phyloP scores from a whole-genome alignment of 257 asterid genomes.

The Ilex asprella region DNA sequence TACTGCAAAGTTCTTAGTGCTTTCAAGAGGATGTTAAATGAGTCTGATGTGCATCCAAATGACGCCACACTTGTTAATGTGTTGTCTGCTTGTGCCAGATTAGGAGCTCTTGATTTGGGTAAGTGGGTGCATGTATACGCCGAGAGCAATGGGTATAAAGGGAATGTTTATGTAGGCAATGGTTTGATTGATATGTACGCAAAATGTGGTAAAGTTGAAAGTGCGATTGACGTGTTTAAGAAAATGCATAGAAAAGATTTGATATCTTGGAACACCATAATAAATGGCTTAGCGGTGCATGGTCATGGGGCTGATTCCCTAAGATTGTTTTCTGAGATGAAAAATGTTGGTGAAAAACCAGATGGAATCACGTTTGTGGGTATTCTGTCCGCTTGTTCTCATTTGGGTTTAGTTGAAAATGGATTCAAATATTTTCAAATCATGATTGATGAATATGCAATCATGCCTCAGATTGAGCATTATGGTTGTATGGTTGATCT shows the following conservation, averaged over 20 bases:
- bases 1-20: conserved; percentile 44
- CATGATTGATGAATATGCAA: conserved; percentile 39
- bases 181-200: conserved; percentile 78
- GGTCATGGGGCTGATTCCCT: conserved; percentile 70
- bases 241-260: conserved; percentile 52
- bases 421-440: conserved; percentile 50
- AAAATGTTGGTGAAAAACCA: conserved; percentile 39
- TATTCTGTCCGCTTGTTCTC: conserved; percentile 72
- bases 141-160: conserved; percentile 33
- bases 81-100: conserved; percentile 61
- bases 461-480: conserved; percentile 62
- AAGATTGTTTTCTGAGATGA: conserved; percentile 56
- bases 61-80: conserved; percentile 68
- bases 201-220: conserved; percentile 62
- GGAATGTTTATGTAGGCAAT: conserved; percentile 55
- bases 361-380: conserved; percentile 74
- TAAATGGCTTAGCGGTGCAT: conserved; percentile 74
- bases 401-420: conserved; percentile 62
- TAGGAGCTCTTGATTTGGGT: conserved; percentile 72
- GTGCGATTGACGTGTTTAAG: conserved; percentile 45
- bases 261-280: conserved; percentile 78
- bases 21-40: conserved; percentile 53
- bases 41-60: conserved; percentile 53
- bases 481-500: conserved; percentile 88
- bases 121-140: conserved; percentile 64